Evolutionary conservation across 2,329 filamentous ascomycete genomes (phyloP), one percentile per base, ranked within the genome.

Genomic region (Colletotrichum sp.): DNA sequence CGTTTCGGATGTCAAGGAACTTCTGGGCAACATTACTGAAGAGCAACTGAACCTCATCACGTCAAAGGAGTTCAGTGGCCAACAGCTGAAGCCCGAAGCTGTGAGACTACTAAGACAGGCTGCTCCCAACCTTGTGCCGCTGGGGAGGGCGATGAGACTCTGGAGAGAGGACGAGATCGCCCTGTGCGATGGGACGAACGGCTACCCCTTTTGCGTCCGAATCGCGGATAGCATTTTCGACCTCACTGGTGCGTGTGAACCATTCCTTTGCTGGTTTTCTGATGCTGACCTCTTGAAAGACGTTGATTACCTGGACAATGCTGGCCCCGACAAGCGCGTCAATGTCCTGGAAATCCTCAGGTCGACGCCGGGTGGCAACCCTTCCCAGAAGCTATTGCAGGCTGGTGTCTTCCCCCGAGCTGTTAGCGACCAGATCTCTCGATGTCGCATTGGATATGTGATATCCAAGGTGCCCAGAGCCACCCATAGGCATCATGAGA

Each of bases 191-290:
- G 77, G 77, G 5, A 60, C 59, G 15, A 57, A 63, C 4, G 65
- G 69, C 5, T 18, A 32, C 3, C 69, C 75, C 8, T 15, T 63
- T 1, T 77, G 78, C 70, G 72, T 77, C 13, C 36, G 15, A 0
- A 49, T 75, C 5, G 63, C 49, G 3, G 55, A 69, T 10, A 36
- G 28, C 15, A 67, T 79, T 16, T 79, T 71, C 13, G 77, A 79
- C 21, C 32, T 78, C 12, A 78, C 77, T 6, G 18, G 78, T 79
- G 52, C 49, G 67, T 52, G 18, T 13, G 44, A 21, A n/a, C n/a
- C 18, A 21, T 13, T 8, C 10, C 18, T n/a, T 49, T n/a, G 1
- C 3, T n/a, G 16, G 8, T 1, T n/a, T 12, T 49, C 9, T 49
- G 18, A 49, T 49, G 39, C 39, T 49, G 39, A 49, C 8, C 3